Evolutionary conservation across 331 rosid genomes (phyloP), one percentile per base, ranked within the genome.

Genomic region (Malus hybrid): DNA sequence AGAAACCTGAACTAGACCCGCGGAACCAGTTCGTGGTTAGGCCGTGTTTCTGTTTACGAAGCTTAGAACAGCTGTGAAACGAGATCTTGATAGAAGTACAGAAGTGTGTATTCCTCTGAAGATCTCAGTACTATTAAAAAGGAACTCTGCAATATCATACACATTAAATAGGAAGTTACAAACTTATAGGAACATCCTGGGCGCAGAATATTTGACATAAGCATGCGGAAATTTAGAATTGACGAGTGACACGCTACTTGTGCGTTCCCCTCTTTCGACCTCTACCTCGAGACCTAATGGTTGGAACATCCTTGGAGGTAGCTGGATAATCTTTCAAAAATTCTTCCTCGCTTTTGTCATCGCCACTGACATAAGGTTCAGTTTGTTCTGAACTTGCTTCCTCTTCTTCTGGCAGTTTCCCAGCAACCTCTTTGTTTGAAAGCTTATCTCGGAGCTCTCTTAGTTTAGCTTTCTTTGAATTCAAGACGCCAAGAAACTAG

Each of bases 401-500:
- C 80, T 85, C 91, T 74, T 85, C 90, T 81, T 80, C 78, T 66
- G 86, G 88, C 75, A 87, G 83, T 78, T 88, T 89, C 63, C 82
- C 84, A 34, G 83, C 71, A 32, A 59, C 67, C 19, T 69, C 80
- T 67, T 68, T 61, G 65, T 82, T 86, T 22, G 85, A 74, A 50
- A 89, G 76, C 78, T 91, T 82, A 80, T 83, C 93, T 75, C 90
- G 87, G 73, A 89, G 84, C 80, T 87, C 98, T 85, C 94, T 87
- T 34, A 91, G 79, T 79, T 93, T 93, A 31, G 82, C 86, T 81
- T 93, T 93, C 86, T 93, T 93, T n/a, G 97, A 86, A 84, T 93
- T 93, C 75, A 93, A 84, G 80, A 93, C 90, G 42, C 78, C 85
- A 19, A 93, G 81, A 84, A 93, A 91, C 98, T 93, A 72, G 46